These are phyloP conservation scores for Colletotrichum noveboracense DNA, from an alignment of 2,329 filamentous ascomycete genomes.

Conservation along the genomic window DNA sequence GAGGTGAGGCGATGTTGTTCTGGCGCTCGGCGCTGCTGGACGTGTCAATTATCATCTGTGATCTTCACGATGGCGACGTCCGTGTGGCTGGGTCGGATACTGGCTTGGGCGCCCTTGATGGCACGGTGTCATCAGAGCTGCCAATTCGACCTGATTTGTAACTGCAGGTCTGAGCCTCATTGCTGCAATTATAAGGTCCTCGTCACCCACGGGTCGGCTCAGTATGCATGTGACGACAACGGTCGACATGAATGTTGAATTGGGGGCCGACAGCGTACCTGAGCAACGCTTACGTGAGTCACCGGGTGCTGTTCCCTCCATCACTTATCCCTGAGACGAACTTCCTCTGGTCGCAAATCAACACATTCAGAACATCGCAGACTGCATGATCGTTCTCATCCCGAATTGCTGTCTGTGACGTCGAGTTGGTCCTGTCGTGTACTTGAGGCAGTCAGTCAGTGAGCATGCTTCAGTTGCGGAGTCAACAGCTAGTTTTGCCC, in stretches of 20 bases:
- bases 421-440: fast-evolving
- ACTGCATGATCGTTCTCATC: not conserved
- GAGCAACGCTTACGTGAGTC: not conserved
- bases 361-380: not conserved
- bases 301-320: not conserved
- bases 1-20: fast-evolving
- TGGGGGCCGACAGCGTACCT: not conserved
- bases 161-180: not conserved
- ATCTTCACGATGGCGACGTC: not conserved
- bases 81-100: not conserved
- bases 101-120: not conserved
- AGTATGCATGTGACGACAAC: not conserved
- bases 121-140: not conserved
- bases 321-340: not conserved
- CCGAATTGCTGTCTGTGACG: not conserved
- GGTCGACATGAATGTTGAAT: not conserved
- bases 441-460: not conserved
- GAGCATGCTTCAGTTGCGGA: not conserved
- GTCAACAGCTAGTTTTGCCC: too few species aligned
- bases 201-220: not conserved
- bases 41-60: not conserved
- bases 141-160: not conserved
- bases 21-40: not conserved
- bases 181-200: not conserved
- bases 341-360: fast-evolving